Evolutionary conservation across 148 eudicot genomes (phyloP).

Genomic region (Cornus florida): DNA sequence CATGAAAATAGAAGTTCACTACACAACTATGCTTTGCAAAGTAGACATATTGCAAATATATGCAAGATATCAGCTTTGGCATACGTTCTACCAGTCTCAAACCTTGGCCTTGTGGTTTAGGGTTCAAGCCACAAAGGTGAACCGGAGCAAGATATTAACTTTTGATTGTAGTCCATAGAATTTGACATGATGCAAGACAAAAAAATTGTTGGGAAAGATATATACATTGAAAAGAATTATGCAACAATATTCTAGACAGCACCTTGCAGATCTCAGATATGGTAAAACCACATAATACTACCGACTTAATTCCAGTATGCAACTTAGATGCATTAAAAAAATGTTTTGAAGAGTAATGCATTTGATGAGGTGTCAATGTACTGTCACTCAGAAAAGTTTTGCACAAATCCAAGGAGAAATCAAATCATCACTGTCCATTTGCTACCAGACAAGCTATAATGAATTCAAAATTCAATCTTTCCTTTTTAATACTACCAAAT

Average conservation of each 20-base stretch:
- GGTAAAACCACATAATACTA: background rate
- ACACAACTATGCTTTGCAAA: background rate
- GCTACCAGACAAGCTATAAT: background rate
- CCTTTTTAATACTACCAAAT: background rate
- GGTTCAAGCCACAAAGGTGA: no score
- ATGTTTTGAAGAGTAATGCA: constrained; percentile 5
- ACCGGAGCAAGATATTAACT: background rate
- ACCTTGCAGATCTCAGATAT: background rate
- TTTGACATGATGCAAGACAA: background rate
- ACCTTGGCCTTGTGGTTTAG: no score
- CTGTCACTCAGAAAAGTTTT: background rate
- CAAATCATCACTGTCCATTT: background rate
- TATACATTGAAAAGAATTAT: no score
- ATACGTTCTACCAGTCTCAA: no score
- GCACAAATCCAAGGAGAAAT: background rate
- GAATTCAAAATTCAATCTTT: background rate
- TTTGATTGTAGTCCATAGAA: background rate
- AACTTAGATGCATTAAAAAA: background rate
- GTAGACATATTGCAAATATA: no score
- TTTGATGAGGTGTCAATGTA: constrained; percentile 11
- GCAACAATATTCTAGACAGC: background rate
- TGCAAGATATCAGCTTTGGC: background rate
- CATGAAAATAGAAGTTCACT: background rate
- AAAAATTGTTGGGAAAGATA: no score
- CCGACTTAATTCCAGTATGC: background rate